Evolutionary conservation across 441 rosid genomes (phyloP), one percentile per base, ranked within the genome.

Genomic region (Aleurites moluccanus): DNA sequence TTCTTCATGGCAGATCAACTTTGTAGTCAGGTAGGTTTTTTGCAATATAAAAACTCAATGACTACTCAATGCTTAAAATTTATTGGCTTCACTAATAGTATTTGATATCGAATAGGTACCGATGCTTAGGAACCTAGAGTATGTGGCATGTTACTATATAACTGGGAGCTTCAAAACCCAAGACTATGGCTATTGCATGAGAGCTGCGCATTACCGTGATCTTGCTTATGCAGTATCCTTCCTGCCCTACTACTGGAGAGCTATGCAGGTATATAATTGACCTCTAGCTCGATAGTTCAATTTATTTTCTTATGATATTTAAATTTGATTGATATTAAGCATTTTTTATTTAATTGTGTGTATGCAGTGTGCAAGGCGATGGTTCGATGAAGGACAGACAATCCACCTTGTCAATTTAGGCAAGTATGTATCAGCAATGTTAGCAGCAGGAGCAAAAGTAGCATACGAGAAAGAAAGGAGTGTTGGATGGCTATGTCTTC

Each of bases 1-100:
- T 96, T 96, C 87, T 96, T 96, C 91, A 92, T 96, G 97, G 99
- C 99, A 66, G 99, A 96, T 83, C 99, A 96, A 73, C 90, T 96
- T 57, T 96, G 98, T 65, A 96, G 99, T 76, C 99, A 93, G 94
- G 97, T 94, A 79, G 65, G 16, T 55, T 47, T 23, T 64, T 49
- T 20, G 33, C 69, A 70, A 18, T 23, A 10, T 59, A 72, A 67
- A 44, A 52, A 61, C 3, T 10, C n/a, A 52, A 53, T 56, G 27
- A 45, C 68, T 49, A 30, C 13, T 30, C 35, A 35, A 63, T 60
- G 14, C 14, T 6, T 56, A 44, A 52, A 35, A 16, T 38, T 13
- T 27, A 42, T 21, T 38, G 47, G 9, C 20, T 78, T 55, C 63
- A 30, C 81, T 70, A 47, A 80, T 45, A 44, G 45, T 1, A 49